Evolutionary conservation across 345 rosid species (phyloP), one percentile per base, ranked within the genome.

Genomic region (Acer negundo): DNA sequence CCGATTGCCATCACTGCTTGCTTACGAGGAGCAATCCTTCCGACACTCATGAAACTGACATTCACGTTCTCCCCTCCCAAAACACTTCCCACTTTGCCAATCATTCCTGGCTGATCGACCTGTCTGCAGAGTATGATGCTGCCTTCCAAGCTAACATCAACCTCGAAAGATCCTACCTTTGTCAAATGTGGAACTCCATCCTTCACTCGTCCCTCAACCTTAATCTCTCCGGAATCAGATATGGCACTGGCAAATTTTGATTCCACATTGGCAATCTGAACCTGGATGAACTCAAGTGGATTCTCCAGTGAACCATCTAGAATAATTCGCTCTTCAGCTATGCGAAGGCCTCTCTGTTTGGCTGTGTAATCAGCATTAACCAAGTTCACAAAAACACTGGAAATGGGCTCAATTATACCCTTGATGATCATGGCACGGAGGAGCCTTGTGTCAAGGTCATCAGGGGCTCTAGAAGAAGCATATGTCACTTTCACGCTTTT

Each of bases 1-100:
- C 96, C 95, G 31, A 93, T 93, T 3, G 94, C 97, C 94, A 91
- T 93, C 49, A 93, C 87, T 0, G 97, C 97, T 35, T 93, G 95
- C 82, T 90, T 93, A 70, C 96, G 71, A 0, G 96, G 94, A 46
- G 97, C 94, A 3, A 91, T 84, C 86, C 97, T 89, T 5, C 96
- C 97, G n/a, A 91, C 97, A 10, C 92, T 93, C 95, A 90, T 91
- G 85, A 93, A 93, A 71, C 89, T 90, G 68, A 93, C 94, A 72
- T 93, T 93, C 22, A 93, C 96, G 59, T 93, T 93, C 70, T 89
- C 93, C 80, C 85, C 89, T 15, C 94, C 97, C 72, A 93, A 76
- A 46, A 93, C 82, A 70, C 89, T 93, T 17, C 96, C 96, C 0
- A 93, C 94, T 26, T 28, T 86, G 20, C 94, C 97, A 2, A 93